Evolutionary conservation across 1,139 yeast genomes (phyloP).

Genomic region (Diutina siamensis): DNA sequence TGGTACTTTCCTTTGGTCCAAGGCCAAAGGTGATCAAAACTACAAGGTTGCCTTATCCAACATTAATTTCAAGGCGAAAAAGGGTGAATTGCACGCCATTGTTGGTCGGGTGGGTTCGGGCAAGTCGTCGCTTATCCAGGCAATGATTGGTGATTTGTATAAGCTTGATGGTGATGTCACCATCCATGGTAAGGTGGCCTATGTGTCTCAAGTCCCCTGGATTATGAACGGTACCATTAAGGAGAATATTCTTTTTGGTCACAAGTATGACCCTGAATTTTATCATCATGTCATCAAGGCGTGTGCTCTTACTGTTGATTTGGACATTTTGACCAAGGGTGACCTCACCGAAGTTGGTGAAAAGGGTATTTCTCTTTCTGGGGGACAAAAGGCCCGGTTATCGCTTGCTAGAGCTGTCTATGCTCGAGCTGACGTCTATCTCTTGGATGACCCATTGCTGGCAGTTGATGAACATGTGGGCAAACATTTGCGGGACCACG

Average conservation of each 20-base stretch:
- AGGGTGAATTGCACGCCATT: constrained; percentile 77
- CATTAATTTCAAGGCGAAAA: constrained; percentile 56
- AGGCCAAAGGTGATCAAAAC: constrained; percentile 46
- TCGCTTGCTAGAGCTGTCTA: constrained; percentile 93
- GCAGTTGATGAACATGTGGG: constrained; percentile 86
- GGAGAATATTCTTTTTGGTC: constrained; percentile 86
- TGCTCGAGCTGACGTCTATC: constrained; percentile 83
- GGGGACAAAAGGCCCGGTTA: constrained; percentile 94
- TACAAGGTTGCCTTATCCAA: constrained; percentile 69
- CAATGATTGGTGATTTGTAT: constrained; percentile 77
- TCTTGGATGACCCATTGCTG: constrained; percentile 86
- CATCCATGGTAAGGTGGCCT: constrained; percentile 74
- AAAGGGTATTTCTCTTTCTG: constrained; percentile 91
- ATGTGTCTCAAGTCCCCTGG: constrained; percentile 89
- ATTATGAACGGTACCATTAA: constrained; percentile 88
- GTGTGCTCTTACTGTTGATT: constrained; percentile 73
- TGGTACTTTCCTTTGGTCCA: constrained; percentile 85
- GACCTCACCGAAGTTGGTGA: constrained; percentile 92
- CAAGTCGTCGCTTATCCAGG: constrained; percentile 77
- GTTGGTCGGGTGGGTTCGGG: constrained; percentile 94
- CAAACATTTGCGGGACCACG: constrained; percentile 61
- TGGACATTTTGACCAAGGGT: constrained; percentile 73
- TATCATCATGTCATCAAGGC: constrained; percentile 75
- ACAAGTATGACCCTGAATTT: constrained; percentile 67
- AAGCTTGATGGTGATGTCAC: constrained; percentile 66